A percentile compares a stretch with the other conserved stretches of the same genome.
phyloP scores from a whole-genome alignment of 2,329 filamentous ascomycete genomes.

The Cryphonectria parasitica region DNA sequence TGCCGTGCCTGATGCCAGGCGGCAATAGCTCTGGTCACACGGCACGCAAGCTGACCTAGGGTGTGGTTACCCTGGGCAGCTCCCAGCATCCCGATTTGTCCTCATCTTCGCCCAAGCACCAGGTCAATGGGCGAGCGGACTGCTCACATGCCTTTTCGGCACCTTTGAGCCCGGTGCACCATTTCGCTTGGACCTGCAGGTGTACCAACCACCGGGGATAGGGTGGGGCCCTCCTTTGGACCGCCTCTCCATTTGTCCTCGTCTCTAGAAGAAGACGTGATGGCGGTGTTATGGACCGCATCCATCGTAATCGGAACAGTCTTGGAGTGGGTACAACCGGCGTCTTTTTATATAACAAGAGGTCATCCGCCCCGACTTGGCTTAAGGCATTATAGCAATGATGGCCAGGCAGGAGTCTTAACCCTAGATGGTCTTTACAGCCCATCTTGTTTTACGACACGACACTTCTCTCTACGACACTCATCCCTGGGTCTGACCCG shows the following conservation, averaged over 20 bases:
- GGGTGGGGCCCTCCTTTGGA: not conserved
- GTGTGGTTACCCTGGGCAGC: not conserved
- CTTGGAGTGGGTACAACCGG: too few species aligned
- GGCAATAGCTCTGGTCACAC: not conserved
- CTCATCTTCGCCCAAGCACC: not conserved
- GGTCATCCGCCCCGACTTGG: not conserved
- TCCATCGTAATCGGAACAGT: not conserved
- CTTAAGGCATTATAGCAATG: not conserved
- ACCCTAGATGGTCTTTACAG: not conserved
- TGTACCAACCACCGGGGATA: constrained; percentile 15
- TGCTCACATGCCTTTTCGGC: constrained; percentile 19
- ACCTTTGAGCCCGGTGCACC: constrained; percentile 4
- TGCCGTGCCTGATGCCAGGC: too few species aligned
- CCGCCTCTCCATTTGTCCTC: not conserved
- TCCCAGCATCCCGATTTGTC: constrained; percentile 16
- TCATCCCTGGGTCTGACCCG: not conserved
- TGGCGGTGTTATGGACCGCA: constrained; percentile 8
- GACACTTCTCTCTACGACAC: not conserved
- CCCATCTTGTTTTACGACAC: not conserved
- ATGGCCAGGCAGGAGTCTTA: not conserved
- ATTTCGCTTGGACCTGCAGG: not conserved
- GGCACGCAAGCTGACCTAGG: constrained; percentile 6
- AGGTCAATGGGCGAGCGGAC: not conserved
- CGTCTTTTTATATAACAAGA: not conserved
- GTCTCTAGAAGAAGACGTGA: constrained; percentile 2